Evolutionary conservation across 176 grass and related monocot species (phyloP).

Genomic region (Ensete glaucum): DNA sequence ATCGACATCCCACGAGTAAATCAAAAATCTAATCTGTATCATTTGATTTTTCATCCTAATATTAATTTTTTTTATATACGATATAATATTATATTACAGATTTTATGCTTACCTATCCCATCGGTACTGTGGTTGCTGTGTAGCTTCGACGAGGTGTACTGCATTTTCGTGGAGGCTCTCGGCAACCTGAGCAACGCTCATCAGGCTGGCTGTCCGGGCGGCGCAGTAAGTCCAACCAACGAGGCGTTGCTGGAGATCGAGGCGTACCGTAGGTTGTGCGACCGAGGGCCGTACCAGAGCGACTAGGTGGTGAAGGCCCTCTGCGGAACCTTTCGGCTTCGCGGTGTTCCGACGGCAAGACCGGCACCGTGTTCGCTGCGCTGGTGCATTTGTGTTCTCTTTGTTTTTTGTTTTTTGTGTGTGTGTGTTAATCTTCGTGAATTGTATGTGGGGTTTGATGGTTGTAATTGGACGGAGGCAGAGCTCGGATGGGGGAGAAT

Average conservation of each 20-base stretch:
- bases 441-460: not conserved
- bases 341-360: not conserved
- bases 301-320: not conserved
- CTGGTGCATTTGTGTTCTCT: not conserved
- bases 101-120: too few relatives aligned
- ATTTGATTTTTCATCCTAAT: too few relatives aligned
- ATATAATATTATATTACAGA: too few relatives aligned
- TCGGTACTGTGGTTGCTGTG: not conserved
- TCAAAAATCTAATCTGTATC: too few relatives aligned
- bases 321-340: conserved; percentile 2
- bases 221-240: not conserved
- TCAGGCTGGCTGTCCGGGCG: not conserved
- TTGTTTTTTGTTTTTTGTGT: too few relatives aligned
- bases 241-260: not conserved
- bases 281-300: not conserved
- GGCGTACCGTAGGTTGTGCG: not conserved
- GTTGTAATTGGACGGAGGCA: not conserved
- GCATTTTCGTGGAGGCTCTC: not conserved
- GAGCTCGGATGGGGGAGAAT: not conserved
- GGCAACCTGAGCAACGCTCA: not conserved
- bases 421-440: too few relatives aligned
- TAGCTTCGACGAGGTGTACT: not conserved
- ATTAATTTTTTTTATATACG: too few relatives aligned
- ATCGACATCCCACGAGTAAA: too few relatives aligned
- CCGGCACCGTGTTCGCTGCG: not conserved